Evolutionary conservation across 139 green algal genomes (phyloP).

Genomic region (Pseudopediastrum boryanum): DNA sequence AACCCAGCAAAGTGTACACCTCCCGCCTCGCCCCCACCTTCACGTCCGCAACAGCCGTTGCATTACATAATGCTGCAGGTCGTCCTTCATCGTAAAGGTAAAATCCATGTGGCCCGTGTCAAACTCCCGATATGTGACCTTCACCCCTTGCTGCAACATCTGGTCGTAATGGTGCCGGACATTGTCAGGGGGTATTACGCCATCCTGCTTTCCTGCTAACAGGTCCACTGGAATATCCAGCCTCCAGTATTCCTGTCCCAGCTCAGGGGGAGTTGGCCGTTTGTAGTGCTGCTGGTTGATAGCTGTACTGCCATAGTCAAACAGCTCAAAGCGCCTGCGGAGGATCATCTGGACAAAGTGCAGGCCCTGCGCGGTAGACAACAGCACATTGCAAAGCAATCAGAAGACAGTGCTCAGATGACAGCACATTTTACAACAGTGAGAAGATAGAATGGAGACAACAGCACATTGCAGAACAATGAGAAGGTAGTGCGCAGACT

Average conservation of each 20-base stretch:
- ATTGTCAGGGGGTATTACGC: conserved; percentile 77
- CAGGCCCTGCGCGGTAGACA: conserved; percentile 42
- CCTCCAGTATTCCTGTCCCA: conserved; percentile 23
- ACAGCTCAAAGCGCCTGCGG: conserved; percentile 77
- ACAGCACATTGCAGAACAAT: too few relatives aligned
- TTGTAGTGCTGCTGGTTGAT: conserved; percentile 77
- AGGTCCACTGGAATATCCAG: conserved; percentile 87
- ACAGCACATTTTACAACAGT: too few relatives aligned
- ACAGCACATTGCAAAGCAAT: too few relatives aligned
- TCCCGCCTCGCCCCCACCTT: too few relatives aligned
- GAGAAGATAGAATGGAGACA: too few relatives aligned
- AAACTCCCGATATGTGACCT: conserved; percentile 81
- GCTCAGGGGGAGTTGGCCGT: conserved; percentile 27
- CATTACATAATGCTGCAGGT: conserved; percentile 62
- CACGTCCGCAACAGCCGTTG: too few relatives aligned
- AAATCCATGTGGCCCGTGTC: conserved; percentile 94
- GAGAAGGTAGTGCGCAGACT: too few relatives aligned
- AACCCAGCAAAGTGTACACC: too few relatives aligned
- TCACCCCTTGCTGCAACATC: conserved; percentile 64
- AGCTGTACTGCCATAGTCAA: conserved; percentile 77
- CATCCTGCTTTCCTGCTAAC: conserved; percentile 77
- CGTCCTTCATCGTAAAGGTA: conserved; percentile 77
- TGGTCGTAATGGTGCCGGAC: conserved; percentile 65
- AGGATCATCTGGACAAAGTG: conserved; percentile 69
- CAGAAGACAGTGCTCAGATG: too few relatives aligned